Evolutionary conservation across 306 rosid genomes (phyloP), one percentile per base, ranked within the genome.

Genomic region (Prunus mume): DNA sequence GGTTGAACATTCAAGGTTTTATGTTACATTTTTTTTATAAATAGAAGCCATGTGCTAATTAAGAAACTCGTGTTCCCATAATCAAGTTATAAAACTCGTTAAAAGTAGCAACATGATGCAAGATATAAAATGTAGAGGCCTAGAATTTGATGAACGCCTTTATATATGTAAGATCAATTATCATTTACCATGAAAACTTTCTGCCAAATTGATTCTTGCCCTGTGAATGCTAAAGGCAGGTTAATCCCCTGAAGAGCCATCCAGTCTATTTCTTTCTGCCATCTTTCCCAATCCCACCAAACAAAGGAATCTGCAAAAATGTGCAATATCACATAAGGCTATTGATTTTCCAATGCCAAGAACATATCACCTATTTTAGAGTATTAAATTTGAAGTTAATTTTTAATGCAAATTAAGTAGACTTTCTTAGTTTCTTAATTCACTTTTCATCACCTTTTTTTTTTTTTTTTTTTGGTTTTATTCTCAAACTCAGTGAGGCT

Each of bases 271-370:
- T 92, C 98, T 86, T 90, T 89, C 85, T 95, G 96, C 97, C 97
- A 95, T 89, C 95, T 92, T 84, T 85, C 88, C 98, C 98, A 92
- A 75, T 95, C 96, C 98, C 98, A 95, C 98, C 98, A 94, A 54
- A 90, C 96, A 86, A 81, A 95, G 20, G 98, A 92, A 88, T 95
- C 97, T 95, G 87, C 78, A 81, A 79, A 77, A 50, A 77, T 8
- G 17, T 55, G 30, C 67, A 25, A 45, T 24, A 72, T 10, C 78
- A 20, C 11, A 69, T 45, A 43, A 17, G 27, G 5, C 61, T 12
- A n/a, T 20, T 14, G 55, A 56, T n/a, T 9, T 57, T 9, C 41
- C 2, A 25, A 15, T 73, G 76, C 28, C 66, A 8, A 17, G 9
- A 46, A 55, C 47, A 38, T 55, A 72, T 34, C 34, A 71, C 32